Conservation (phyloP, 2,329 filamentous ascomycete species). For the Pseudonectria foliicola region DNA sequence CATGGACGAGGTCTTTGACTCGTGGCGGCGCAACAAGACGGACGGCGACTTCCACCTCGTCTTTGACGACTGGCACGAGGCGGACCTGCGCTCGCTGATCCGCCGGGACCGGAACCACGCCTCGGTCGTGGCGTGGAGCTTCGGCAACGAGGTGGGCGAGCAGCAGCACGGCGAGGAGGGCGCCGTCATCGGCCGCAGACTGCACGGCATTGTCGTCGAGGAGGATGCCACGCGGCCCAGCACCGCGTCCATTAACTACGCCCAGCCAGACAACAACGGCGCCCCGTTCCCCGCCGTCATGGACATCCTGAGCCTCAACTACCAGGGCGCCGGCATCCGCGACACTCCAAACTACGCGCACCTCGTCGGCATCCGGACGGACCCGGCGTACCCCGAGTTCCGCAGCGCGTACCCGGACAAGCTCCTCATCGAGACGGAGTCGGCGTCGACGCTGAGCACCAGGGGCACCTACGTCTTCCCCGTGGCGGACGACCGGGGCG, state of each 20-base stretch:
- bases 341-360: conserved; percentile 23
- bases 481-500: conserved; percentile 32
- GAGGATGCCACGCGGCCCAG: conserved; percentile 42
- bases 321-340: conserved; percentile 44
- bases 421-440: conserved; percentile 37
- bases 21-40: conserved; percentile 40
- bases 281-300: conserved; percentile 32
- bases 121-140: conserved; percentile 44
- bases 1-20: conserved; percentile 48
- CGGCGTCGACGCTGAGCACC: conserved; percentile 38
- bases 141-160: conserved; percentile 48
- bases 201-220: conserved; percentile 34
- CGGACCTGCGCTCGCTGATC: conserved; percentile 44
- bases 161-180: conserved; percentile 30
- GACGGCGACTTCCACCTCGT: conserved; percentile 43
- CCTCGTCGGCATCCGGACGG: conserved; percentile 22
- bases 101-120: conserved; percentile 49
- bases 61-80: conserved; percentile 46
- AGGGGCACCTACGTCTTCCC: conserved; percentile 48
- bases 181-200: conserved; percentile 23
- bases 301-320: conserved; percentile 47
- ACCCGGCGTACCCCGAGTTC: conserved; percentile 34
- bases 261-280: conserved; percentile 24
- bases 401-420: conserved; percentile 38
- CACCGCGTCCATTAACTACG: conserved; percentile 41